phyloP scores from a whole-genome alignment of 2,329 filamentous ascomycete genomes.

The Dactylellina parvicollis region DNA sequence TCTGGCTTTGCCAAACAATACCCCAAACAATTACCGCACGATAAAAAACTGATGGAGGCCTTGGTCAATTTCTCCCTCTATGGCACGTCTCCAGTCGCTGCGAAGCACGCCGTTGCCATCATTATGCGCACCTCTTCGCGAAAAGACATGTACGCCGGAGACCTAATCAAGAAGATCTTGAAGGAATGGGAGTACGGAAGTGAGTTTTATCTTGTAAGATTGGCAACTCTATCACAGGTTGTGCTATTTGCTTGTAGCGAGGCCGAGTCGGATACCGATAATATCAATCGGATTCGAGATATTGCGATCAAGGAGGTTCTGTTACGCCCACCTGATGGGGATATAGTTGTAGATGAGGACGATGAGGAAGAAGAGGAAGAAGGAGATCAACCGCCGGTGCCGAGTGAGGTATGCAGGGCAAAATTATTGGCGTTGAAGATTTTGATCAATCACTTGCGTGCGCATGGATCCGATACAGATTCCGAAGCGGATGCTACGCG shows the following conservation, averaged over 20 bases:
- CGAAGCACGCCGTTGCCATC: constrained; percentile 93
- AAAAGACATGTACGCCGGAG: constrained; percentile 85
- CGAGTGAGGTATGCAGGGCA: constrained; percentile 68
- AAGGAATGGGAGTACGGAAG: constrained; percentile 78
- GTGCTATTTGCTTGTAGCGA: constrained; percentile 66
- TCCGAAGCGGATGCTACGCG: constrained; percentile 62
- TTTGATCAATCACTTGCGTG: constrained; percentile 84
- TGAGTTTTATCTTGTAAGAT: constrained; percentile 74
- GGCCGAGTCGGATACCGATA: constrained; percentile 38
- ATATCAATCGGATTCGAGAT: constrained; percentile 48
- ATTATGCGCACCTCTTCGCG: constrained; percentile 79
- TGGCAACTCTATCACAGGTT: constrained; percentile 70
- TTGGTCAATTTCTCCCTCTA: constrained; percentile 84
- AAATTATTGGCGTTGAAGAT: constrained; percentile 86
- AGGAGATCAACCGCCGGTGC: constrained; percentile 67
- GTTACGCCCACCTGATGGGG: constrained; percentile 71
- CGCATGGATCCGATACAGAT: constrained; percentile 60
- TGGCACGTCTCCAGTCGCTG: constrained; percentile 80
- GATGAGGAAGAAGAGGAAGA: constrained; percentile 73
- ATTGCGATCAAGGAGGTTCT: constrained; percentile 74
- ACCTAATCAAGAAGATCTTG: constrained; percentile 79
- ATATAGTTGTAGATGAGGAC: constrained; percentile 63
- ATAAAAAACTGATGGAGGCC: constrained; percentile 81
- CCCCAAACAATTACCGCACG: constrained; percentile 80
- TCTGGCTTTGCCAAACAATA: constrained; percentile 89